Evolutionary conservation across 106 monocot genomes (phyloP).

Genomic region (Agapanthus africanus): DNA sequence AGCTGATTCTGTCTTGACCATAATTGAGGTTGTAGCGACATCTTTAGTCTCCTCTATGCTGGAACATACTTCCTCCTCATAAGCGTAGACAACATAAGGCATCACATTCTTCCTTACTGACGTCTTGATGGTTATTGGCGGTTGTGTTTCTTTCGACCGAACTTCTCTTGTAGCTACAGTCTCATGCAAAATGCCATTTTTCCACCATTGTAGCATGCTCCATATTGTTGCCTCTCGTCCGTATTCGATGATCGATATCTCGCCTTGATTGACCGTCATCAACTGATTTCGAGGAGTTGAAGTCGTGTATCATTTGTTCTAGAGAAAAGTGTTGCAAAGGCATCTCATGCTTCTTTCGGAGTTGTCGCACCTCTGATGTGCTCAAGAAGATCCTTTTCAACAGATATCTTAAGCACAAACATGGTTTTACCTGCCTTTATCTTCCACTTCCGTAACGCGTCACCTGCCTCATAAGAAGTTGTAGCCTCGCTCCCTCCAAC

Average conservation of each 20-base stretch:
- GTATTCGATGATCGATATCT: too few relatives aligned
- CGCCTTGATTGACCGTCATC: too few relatives aligned
- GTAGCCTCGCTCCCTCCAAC: neutral
- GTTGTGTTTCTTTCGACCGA: neutral
- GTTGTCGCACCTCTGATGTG: too few relatives aligned
- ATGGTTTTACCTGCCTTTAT: too few relatives aligned
- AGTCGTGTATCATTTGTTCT: too few relatives aligned
- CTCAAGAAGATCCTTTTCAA: too few relatives aligned
- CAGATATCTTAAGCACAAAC: too few relatives aligned
- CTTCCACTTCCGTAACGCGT: neutral
- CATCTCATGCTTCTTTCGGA: too few relatives aligned
- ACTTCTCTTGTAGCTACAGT: neutral
- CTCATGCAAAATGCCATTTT: neutral
- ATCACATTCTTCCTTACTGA: neutral
- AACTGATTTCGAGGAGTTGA: too few relatives aligned
- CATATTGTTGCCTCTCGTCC: neutral
- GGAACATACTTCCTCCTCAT: neutral
- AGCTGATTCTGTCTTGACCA: neutral
- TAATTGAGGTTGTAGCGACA: neutral
- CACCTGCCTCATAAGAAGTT: neutral
- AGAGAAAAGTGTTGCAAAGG: too few relatives aligned
- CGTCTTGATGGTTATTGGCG: neutral
- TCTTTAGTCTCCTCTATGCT: too few relatives aligned
- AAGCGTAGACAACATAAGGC: neutral
- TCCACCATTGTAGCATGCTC: conserved; percentile 3